Evolutionary conservation across 148 eudicot genomes (phyloP).

Genomic region (Fallopia convolvulus): DNA sequence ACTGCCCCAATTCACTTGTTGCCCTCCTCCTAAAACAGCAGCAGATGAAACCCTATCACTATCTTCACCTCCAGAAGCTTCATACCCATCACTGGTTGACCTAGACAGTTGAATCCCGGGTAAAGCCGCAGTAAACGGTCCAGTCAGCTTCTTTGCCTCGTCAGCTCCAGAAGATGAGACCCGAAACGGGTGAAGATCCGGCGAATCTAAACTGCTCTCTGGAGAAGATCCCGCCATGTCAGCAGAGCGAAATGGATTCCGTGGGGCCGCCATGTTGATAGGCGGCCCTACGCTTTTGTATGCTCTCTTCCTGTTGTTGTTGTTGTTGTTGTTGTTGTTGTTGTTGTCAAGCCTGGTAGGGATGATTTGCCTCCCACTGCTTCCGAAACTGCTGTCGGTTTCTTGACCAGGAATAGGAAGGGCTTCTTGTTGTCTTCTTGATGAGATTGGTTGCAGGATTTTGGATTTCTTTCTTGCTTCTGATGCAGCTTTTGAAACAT

Average conservation of each 20-base stretch:
- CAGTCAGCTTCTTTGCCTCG: constrained; percentile 44
- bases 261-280: background rate
- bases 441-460: constrained; percentile 59
- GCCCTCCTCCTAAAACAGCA: constrained; percentile 23
- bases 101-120: constrained; percentile 61
- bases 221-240: constrained; percentile 52
- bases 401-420: constrained; percentile 24
- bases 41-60: constrained; percentile 78
- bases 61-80: constrained; percentile 97
- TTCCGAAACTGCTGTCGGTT: constrained; percentile 54
- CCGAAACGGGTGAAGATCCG: constrained; percentile 61
- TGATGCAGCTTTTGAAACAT: constrained; percentile 87
- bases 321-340: constrained; percentile 22
- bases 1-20: constrained; percentile 53
- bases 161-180: constrained; percentile 60
- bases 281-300: constrained; percentile 44
- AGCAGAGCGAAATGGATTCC: constrained; percentile 50
- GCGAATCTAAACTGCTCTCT: constrained; percentile 88
- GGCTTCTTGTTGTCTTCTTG: background rate
- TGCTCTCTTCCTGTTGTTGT: constrained; percentile 35
- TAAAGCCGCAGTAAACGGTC: constrained; percentile 16
- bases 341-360: constrained; percentile 33
- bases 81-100: constrained; percentile 92
- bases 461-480: constrained; percentile 93
- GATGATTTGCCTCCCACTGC: constrained; percentile 39